Evolutionary conservation across 169 alveolate genomes (phyloP).

Genomic region (Perkinsus olseni): DNA sequence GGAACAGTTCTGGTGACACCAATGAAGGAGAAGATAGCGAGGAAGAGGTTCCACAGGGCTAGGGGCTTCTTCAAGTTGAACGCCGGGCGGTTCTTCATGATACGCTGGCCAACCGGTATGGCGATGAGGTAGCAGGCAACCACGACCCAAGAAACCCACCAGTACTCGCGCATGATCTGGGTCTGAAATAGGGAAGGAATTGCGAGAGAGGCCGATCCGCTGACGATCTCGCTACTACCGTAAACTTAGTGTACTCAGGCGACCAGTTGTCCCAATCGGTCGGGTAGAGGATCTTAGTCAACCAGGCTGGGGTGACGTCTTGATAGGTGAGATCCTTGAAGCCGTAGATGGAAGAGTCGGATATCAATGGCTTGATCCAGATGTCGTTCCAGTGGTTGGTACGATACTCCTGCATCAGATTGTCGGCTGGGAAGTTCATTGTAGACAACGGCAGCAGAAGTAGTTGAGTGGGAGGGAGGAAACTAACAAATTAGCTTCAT

Average conservation of each 20-base stretch:
- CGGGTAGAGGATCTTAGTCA: not conserved
- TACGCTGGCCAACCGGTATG: not conserved
- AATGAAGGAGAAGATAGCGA: constrained; percentile 47
- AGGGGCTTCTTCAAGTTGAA: constrained; percentile 37
- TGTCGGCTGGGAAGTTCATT: not conserved
- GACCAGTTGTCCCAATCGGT: not conserved
- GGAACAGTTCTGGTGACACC: constrained; percentile 36
- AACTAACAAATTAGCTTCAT: too few relatives aligned
- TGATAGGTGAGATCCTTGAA: not conserved
- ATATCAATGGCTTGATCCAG: not conserved
- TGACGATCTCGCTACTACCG: not conserved
- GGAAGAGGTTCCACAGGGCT: constrained; percentile 53
- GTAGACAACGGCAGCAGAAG: not conserved
- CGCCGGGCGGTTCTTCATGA: constrained; percentile 45
- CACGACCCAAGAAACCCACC: not conserved
- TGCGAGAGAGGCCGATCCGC: too few relatives aligned
- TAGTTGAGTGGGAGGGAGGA: too few relatives aligned
- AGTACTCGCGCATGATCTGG: not conserved
- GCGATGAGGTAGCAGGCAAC: not conserved
- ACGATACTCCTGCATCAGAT: not conserved
- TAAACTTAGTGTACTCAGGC: not conserved
- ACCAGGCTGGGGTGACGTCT: not conserved
- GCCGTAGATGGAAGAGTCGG: not conserved
- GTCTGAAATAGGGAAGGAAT: not conserved
- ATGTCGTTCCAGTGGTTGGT: not conserved